Percentiles rank a stretch among this genome's conserved stretches.
Evolutionary conservation across 495 filamentous ascomycete species (phyloP).

Genomic region (Penicillium odoratum): DNA sequence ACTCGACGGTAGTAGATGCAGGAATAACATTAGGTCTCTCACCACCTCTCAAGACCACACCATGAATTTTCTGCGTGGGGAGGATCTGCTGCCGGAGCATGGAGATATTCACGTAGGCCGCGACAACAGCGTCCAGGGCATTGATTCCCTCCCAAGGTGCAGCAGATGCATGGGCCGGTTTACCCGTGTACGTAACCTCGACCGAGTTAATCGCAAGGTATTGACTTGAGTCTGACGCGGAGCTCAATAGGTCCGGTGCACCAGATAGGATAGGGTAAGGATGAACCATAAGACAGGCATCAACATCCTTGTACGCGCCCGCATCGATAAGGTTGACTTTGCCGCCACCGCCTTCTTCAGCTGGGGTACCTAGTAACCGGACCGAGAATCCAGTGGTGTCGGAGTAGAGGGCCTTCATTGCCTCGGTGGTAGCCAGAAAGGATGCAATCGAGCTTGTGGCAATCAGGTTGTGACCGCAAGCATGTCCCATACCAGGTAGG

Average conservation of each 20-base stretch:
- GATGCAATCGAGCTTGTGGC: constrained; percentile 45
- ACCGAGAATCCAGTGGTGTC: constrained; percentile 20
- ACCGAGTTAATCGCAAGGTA: constrained; percentile 57
- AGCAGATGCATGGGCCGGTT: constrained; percentile 56
- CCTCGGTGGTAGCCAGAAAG: constrained; percentile 38
- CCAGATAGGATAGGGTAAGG: constrained; percentile 42
- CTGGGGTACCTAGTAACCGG: constrained; percentile 47
- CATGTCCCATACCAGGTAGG: constrained; percentile 46
- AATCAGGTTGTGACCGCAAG: constrained; percentile 51
- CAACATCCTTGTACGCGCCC: constrained; percentile 49
- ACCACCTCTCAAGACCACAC: constrained; percentile 45
- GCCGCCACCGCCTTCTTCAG: constrained; percentile 40
- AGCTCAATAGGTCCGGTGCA: constrained; percentile 23
- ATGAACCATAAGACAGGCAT: constrained; percentile 56
- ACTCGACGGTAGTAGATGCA: constrained; percentile 52
- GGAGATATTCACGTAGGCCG: constrained; percentile 59
- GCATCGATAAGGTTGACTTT: constrained; percentile 51
- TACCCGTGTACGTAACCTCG: constrained; percentile 42
- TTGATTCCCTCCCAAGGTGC: constrained; percentile 65
- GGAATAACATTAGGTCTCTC: constrained; percentile 54
- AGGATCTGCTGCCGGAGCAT: constrained; percentile 61
- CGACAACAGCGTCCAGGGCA: constrained; percentile 62
- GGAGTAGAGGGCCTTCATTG: constrained; percentile 21
- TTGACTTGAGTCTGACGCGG: constrained; percentile 32
- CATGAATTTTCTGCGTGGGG: constrained; percentile 45